Percentiles rank a stretch among this genome's conserved stretches.
phyloP scores from a whole-genome alignment of 768 basidiomycete genomes.

The Scleroderma bovista region DNA sequence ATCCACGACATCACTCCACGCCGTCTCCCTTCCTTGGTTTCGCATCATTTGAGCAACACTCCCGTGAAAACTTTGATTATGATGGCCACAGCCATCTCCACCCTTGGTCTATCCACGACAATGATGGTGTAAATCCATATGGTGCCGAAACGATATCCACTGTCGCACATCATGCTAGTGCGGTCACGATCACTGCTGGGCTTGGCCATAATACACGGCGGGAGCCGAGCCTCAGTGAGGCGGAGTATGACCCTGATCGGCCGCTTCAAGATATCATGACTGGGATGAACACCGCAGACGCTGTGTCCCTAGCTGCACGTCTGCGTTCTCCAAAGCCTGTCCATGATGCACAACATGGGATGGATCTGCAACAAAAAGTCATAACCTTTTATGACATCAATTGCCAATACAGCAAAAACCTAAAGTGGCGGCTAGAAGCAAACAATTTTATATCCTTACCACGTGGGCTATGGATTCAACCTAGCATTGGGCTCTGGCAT shows the following conservation, averaged over 20 bases:
- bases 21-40: constrained; percentile 52
- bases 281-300: constrained; percentile 41
- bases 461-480: too few species aligned
- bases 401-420: too few species aligned
- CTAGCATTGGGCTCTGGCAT: too few species aligned
- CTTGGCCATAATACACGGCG: constrained; percentile 47
- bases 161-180: constrained; percentile 85
- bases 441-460: too few species aligned
- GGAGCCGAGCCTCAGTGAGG: constrained; percentile 61
- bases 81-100: constrained; percentile 45
- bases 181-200: constrained; percentile 80
- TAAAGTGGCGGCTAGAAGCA: too few species aligned
- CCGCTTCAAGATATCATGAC: constrained; percentile 70
- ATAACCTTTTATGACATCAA: too few species aligned
- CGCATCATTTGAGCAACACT: constrained; percentile 55
- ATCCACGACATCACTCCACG: constrained; percentile 63
- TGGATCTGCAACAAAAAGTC: too few species aligned
- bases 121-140: constrained; percentile 64
- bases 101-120: constrained; percentile 59
- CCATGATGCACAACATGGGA: too few species aligned
- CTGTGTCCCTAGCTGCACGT: constrained; percentile 34
- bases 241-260: constrained; percentile 83
- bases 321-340: constrained; percentile 44
- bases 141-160: constrained; percentile 73
- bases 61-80: constrained; percentile 50